phyloP scores from a whole-genome alignment of 208 protist genomes.

The Polymyxa betae region DNA sequence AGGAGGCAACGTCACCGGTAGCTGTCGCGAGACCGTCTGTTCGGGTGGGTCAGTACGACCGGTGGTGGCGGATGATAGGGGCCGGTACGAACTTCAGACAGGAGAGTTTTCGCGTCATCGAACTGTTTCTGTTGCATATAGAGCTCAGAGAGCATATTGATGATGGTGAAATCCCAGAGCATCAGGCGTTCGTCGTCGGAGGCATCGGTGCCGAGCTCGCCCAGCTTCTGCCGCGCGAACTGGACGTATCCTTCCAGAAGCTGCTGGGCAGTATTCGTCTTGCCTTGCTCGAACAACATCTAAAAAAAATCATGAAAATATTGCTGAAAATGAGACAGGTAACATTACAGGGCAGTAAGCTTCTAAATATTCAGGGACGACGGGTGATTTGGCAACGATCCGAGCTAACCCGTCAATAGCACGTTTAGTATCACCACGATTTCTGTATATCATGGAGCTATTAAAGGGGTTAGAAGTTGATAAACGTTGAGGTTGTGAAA shows the following conservation, averaged over 20 bases:
- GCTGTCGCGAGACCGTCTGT: neutral
- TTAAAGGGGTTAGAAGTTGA: neutral
- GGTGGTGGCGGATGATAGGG: neutral
- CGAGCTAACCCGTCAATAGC: neutral
- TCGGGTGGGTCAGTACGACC: neutral
- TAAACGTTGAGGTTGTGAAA: neutral
- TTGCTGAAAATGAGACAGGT: neutral
- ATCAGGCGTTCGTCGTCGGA: neutral
- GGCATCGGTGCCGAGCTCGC: neutral
- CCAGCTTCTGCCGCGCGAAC: neutral
- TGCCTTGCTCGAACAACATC: neutral
- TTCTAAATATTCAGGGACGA: neutral
- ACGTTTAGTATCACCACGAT: neutral
- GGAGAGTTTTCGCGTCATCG: neutral
- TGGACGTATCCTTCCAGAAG: constrained; percentile 16
- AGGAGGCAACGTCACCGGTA: neutral
- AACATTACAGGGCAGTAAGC: neutral
- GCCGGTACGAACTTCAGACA: neutral
- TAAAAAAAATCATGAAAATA: neutral
- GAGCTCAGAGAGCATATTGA: constrained; percentile 40
- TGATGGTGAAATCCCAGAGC: neutral
- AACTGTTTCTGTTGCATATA: constrained; percentile 12
- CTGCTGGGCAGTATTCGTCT: neutral
- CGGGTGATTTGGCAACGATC: neutral
- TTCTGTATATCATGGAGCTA: constrained; percentile 19